Base-by-base conservation (phyloP, 257 asterid species). In the Craterostigma plantagineum region DNA sequence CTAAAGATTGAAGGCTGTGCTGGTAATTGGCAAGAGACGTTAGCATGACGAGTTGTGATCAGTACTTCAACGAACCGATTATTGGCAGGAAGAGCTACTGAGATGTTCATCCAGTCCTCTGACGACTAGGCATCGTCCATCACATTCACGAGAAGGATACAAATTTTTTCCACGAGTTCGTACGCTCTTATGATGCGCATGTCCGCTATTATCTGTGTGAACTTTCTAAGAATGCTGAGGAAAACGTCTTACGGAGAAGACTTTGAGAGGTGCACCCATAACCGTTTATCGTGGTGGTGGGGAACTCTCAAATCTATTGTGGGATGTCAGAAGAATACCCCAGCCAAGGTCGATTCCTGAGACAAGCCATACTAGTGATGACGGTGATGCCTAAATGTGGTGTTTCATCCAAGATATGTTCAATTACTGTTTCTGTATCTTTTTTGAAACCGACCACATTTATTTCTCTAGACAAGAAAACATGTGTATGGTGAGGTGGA, bases 51-150 rank as follows among this genome's bases (percentile, higher is more conserved):
- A 35, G 54, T 70, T 0, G 78, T 65, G 10, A 65, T 43, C 37
- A 70, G 42, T 17, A 70, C 48, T 53, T 66, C 47, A 8, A 66
- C 62, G 4, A 38, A 34, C 3, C 41, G 49, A 14, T 52, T 46
- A 16, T 33, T 38, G 17, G 36, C 42, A 1, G 72, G 71, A 33
- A 68, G 60, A 0, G 52, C 63, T 35, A 3, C 39, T 34, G 48
- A 43, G 23, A 68, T 56, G 3, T 42, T 35, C 8, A 34, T 41
- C 71, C 68, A 68, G 7, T 54, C 57, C 1, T 35, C 60, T 7
- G 16, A 14, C 0, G 51, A 55, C 75, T 71, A 67, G 27, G 62
- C 63, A 41, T 62, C 73, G 43, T 67, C 73, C 60, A 67, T 16
- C n/a, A 63, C 64, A 35, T 16, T 27, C 36, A 33, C 55, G 27